These are phyloP conservation scores for Acorus calamus DNA, from an alignment of 106 monocot genomes.

Conservation along the genomic window DNA sequence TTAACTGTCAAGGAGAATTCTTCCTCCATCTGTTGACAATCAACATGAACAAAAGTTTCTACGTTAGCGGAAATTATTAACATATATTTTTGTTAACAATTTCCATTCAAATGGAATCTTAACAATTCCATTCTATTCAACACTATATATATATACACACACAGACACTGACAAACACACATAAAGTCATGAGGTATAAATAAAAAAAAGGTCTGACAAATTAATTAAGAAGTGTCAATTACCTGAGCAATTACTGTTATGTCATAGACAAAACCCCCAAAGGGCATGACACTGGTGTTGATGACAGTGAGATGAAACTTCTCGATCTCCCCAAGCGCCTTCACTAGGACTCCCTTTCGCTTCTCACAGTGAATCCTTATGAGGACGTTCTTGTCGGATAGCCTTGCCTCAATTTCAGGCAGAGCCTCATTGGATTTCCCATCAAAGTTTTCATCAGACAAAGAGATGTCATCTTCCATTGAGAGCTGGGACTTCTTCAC, in stretches of 20 bases:
- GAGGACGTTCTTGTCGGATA: conserved; percentile 29
- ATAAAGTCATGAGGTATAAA: no score
- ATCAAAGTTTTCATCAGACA: conserved; percentile 19
- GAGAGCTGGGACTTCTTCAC: conserved; percentile 31
- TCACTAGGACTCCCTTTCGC: conserved; percentile 31
- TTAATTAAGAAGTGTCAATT: no score
- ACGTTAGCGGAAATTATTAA: no score
- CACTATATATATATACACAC: no score
- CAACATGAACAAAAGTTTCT: no score
- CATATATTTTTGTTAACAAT: no score
- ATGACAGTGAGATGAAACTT: conserved; percentile 29
- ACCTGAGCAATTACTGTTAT: conserved; percentile 56
- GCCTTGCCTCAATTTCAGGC: conserved; percentile 55
- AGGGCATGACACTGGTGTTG: conserved; percentile 45
- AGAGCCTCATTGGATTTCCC: not conserved
- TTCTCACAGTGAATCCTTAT: conserved; percentile 54
- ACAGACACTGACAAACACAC: no score
- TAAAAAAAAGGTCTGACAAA: no score
- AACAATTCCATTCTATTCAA: no score
- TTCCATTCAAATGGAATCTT: no score
- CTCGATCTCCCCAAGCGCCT: conserved; percentile 50
- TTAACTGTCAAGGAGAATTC: conserved; percentile 57
- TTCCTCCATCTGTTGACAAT: conserved; percentile 49
- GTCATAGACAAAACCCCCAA: conserved; percentile 27
- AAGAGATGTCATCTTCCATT: conserved; percentile 15